phyloP scores from a whole-genome alignment of 371 early-diverging fungal species.

The Mucor piriformis region DNA sequence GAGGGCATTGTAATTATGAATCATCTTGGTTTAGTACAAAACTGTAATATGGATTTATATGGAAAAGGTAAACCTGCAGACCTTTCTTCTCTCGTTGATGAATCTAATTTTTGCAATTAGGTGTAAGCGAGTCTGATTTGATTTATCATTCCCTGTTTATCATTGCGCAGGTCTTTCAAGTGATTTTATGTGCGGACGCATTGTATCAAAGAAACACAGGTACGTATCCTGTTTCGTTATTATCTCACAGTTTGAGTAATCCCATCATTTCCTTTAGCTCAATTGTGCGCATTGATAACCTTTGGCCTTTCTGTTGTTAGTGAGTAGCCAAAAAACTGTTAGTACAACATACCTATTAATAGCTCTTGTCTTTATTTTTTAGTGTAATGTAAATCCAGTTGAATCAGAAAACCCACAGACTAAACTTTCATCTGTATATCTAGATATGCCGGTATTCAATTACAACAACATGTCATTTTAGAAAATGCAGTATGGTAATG shows the following conservation, averaged over 20 bases:
- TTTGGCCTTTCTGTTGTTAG: slow-evolving; percentile 53
- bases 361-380: background rate
- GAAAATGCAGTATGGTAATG: slow-evolving; percentile 53
- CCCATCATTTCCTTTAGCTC: slow-evolving; percentile 28
- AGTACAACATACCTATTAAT: too few species aligned
- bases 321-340: slow-evolving; percentile 6
- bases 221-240: slow-evolving; percentile 9
- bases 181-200: slow-evolving; percentile 48
- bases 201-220: slow-evolving; percentile 53
- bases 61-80: slow-evolving; percentile 22
- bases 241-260: background rate
- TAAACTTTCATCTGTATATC: slow-evolving; percentile 13
- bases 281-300: slow-evolving; percentile 39
- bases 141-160: slow-evolving; percentile 56
- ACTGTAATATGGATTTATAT: slow-evolving; percentile 19
- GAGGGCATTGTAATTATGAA: slow-evolving; percentile 50
- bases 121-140: slow-evolving; percentile 58
- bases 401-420: background rate
- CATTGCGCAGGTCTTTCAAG: slow-evolving; percentile 51
- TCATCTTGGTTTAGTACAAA: slow-evolving; percentile 42
- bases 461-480: slow-evolving; percentile 54
- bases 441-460: slow-evolving; percentile 54
- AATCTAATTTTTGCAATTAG: slow-evolving; percentile 9
- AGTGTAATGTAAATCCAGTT: background rate
- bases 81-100: background rate